Conservation (phyloP, 805 yeast species). For the Candida orba region DNA sequence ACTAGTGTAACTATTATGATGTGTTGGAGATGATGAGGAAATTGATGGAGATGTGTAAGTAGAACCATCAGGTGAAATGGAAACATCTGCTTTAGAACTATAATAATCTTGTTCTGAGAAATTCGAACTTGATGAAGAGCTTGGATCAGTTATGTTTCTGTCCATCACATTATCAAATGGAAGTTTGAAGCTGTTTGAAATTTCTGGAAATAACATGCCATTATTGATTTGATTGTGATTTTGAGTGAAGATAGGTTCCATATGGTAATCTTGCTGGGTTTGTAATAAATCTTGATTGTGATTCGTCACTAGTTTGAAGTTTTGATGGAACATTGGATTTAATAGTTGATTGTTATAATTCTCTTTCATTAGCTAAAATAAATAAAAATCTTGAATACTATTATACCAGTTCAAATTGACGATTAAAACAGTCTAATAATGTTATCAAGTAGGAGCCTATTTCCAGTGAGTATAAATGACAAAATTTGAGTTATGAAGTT, state of each 20-base stretch:
- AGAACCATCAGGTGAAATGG: neutral
- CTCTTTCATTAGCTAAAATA: too few species aligned
- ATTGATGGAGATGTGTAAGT: conserved; percentile 1
- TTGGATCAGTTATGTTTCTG: neutral
- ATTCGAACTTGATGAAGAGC: neutral
- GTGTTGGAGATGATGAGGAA: neutral
- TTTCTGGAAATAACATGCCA: neutral
- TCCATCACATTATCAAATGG: neutral
- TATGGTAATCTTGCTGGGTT: neutral
- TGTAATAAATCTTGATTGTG: neutral
- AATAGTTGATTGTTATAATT: too few species aligned
- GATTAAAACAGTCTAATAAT: too few species aligned
- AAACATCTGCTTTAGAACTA: neutral
- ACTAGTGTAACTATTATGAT: neutral
- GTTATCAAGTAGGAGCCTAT: too few species aligned
- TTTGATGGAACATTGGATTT: too few species aligned
- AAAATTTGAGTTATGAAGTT: too few species aligned
- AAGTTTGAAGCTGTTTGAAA: neutral
- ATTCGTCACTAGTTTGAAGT: too few species aligned
- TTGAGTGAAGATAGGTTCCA: neutral
- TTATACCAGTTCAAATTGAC: too few species aligned
- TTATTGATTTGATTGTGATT: neutral
- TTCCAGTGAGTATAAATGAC: too few species aligned
- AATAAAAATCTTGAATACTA: too few species aligned
- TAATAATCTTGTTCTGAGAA: conserved; percentile 1